Base-by-base conservation (phyloP, 768 basidiomycete species). In the Leucosporidium scottii region DNA sequence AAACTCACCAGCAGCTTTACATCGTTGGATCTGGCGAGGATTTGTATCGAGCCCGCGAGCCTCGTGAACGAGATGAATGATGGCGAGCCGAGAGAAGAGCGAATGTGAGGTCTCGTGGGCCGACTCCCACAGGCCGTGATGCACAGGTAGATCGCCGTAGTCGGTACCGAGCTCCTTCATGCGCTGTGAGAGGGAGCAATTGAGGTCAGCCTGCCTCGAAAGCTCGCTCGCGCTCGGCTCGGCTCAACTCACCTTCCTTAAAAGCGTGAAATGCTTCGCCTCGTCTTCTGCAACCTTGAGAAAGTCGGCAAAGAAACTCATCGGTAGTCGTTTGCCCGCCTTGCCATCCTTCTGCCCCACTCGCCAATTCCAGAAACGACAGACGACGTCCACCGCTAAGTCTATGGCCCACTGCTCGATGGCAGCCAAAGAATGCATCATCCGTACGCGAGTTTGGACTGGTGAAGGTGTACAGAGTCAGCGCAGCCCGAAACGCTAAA, bases 321-420 rank as follows among this genome's bases (percentile, higher is more conserved):
- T 84, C 0, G 89, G 89, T 21, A 91, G 78, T 30, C 64, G 77
- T 85, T 82, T 39, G 72, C 81, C 63, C 59, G 51, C 31, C 44
- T 57, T 30, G 12, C 70, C 70, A 0, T 72, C 64, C 17, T 6
- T 3, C 3, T 34, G 83, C 72, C 74, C 62, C 73, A 55, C 55
- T 39, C 75, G 60, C 65, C 76, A 70, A 58, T 73, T 83, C 0
- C 87, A 87, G 76, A 89, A 90, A 0, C 90, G 83, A 12, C 84
- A 88, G 75, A 90, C 87, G 68, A 89, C 64, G 56, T 64, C 63
- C 1, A 70, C 62, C 18, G 57, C 69, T 17, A 90, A 82, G 73
- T 90, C 88, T 55, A 89, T 88, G 84, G 90, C 90, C 87, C 88
- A 92, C 76, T 90, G 89, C 73, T 91, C 89, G 61, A 92, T 89